A percentile compares a stretch with the other conserved stretches of the same genome.
Conservation (phyloP, 176 grass and related monocot species). For the Cymbopogon citratus region DNA sequence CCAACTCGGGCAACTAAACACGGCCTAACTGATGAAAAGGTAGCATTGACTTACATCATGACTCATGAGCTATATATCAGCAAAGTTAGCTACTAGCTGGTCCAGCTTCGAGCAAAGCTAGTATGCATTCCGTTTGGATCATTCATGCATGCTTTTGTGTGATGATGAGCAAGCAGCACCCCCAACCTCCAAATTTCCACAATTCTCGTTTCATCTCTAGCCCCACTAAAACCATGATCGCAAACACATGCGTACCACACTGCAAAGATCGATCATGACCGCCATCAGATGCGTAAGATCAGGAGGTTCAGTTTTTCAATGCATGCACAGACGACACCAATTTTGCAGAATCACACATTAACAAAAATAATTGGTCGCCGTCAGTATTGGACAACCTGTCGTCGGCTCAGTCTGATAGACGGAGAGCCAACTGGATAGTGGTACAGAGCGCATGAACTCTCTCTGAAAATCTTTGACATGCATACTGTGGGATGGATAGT, state of each 20-base stretch:
- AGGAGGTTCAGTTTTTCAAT: conserved; percentile 1
- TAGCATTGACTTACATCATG: not conserved
- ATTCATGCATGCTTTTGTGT: not conserved
- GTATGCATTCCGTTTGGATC: not conserved
- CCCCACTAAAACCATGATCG: conserved; percentile 35
- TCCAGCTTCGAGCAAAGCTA: conserved; percentile 29
- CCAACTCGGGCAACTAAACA: too few relatives aligned
- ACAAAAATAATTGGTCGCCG: not conserved
- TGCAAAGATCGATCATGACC: not conserved
- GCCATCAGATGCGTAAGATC: conserved; percentile 33
- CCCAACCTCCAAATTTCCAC: conserved; percentile 3
- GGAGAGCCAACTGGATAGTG: not conserved
- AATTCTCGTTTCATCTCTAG: not conserved
- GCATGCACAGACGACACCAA: not conserved
- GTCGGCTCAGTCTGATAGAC: not conserved
- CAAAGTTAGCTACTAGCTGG: conserved; percentile 27
- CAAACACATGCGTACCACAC: not conserved
- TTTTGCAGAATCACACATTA: not conserved
- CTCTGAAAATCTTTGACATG: not conserved
- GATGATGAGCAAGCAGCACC: conserved; percentile 24
- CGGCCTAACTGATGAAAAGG: too few relatives aligned
- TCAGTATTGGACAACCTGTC: not conserved
- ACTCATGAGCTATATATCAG: conserved; percentile 19
- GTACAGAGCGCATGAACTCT: not conserved
- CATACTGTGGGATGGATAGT: not conserved